Conservation (phyloP, 345 rosid genomes). For the Passiflora organensis region DNA sequence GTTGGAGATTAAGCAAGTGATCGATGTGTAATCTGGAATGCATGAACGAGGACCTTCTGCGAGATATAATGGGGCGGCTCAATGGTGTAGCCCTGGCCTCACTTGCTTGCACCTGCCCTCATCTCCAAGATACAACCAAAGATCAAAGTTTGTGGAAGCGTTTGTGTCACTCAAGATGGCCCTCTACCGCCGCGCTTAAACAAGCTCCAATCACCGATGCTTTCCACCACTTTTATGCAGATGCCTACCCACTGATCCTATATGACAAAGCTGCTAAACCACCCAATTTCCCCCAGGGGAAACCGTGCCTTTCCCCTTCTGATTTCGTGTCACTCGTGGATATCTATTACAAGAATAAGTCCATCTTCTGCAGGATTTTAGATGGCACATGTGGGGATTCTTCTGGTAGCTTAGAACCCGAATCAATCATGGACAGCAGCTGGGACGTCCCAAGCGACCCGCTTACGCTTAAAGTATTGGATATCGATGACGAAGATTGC, state of each 20-base stretch:
- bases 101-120: conserved; percentile 26
- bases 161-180: conserved; percentile 33
- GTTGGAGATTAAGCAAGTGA: conserved; percentile 5
- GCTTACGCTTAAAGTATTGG: conserved; percentile 14
- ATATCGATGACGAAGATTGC: not conserved
- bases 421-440: not conserved
- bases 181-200: conserved; percentile 24
- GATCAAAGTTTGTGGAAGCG: conserved; percentile 23
- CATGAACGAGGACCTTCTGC: conserved; percentile 22
- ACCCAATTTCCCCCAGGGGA: not conserved
- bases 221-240: conserved; percentile 28
- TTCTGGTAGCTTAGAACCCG: not conserved
- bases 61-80: conserved; percentile 22
- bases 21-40: conserved; percentile 8
- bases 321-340: conserved; percentile 32
- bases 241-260: conserved; percentile 24
- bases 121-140: conserved; percentile 17
- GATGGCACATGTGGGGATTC: conserved; percentile 18
- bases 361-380: conserved; percentile 22
- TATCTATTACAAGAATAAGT: conserved; percentile 20
- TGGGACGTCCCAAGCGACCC: conserved; percentile 21
- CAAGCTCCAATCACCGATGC: not conserved
- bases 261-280: conserved; percentile 5
- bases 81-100: conserved; percentile 35
- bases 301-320: conserved; percentile 4